A percentile compares a stretch with the other conserved stretches of the same genome.
Conservation (phyloP, 2,329 filamentous ascomycete species). For the Domatiomyces catenatus region DNA sequence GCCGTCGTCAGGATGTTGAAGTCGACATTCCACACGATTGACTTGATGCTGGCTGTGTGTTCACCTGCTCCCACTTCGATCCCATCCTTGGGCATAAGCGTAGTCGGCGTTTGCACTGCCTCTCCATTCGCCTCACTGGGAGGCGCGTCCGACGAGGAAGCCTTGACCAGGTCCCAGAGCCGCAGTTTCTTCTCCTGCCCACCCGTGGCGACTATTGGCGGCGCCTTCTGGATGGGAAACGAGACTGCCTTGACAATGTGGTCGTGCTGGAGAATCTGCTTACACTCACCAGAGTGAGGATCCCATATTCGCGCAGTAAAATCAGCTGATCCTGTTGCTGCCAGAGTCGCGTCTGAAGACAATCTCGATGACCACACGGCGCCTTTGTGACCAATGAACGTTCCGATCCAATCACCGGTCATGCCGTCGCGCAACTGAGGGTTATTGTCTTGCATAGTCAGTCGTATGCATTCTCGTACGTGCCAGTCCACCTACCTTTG, state of each 20-base stretch:
- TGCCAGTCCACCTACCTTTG: conserved; percentile 45
- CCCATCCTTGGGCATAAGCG: conserved; percentile 8
- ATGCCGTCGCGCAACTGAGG: conserved; percentile 95
- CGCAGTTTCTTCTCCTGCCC: conserved; percentile 94
- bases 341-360: conserved; percentile 71
- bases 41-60: conserved; percentile 83
- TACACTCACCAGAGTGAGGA: conserved; percentile 78
- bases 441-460: conserved; percentile 58
- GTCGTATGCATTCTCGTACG: conserved; percentile 2
- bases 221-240: conserved; percentile 65
- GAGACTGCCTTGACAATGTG: conserved; percentile 92
- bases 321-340: conserved; percentile 87
- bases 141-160: conserved; percentile 31
- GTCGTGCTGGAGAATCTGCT: conserved; percentile 75
- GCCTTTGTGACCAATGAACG: conserved; percentile 94
- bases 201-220: conserved; percentile 74
- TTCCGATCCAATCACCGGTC: conserved; percentile 95
- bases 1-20: conserved; percentile 82
- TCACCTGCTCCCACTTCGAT: conserved; percentile 68
- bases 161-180: conserved; percentile 62
- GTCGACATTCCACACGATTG: conserved; percentile 84
- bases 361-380: conserved; percentile 93
- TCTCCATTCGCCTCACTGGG: conserved; percentile 25
- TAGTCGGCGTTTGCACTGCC: conserved; percentile 23
- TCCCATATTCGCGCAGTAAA: conserved; percentile 99